Base-by-base conservation (phyloP, 371 early-diverging fungal species). In the Polyrhizophydium stewartii region DNA sequence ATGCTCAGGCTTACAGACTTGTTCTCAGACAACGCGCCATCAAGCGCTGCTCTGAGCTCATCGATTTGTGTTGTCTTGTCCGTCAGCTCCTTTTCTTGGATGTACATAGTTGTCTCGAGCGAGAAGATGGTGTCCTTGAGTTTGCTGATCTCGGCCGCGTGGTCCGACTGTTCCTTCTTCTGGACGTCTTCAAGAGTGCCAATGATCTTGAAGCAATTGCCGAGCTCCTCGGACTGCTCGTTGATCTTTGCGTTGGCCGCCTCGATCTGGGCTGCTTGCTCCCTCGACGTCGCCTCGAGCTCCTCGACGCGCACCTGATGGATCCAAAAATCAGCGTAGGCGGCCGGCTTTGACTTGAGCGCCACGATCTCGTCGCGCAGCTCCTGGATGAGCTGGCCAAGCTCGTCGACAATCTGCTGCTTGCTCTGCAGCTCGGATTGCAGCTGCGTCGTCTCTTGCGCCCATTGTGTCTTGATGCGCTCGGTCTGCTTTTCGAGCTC, bases 21-120 rank as follows among this genome's bases (percentile, higher is more conserved):
- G n/a, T n/a, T n/a, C n/a, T n/a, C n/a, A n/a, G n/a, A n/a, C n/a
- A n/a, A n/a, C n/a, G n/a, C n/a, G n/a, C n/a, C n/a, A n/a, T n/a
- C n/a, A n/a, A n/a, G n/a, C n/a, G n/a, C n/a, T n/a, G n/a, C n/a
- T n/a, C n/a, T n/a, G n/a, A n/a, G n/a, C n/a, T n/a, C n/a, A n/a
- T 53, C 32, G 35, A 35, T 35, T 3, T n/a, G 53, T 3, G 13
- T 7, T n/a, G 13, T 7, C 35, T 32, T 5, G 9, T 19, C 35
- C 24, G 19, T 3, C 53, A 53, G 53, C 19, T 53, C 53, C 35
- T 53, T 53, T n/a, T 53, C 53, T 32, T 32, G 53, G 5, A 53
- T n/a, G 24, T 19, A 53, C 3, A 32, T 53, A 27, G 35, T 35
- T 13, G 27, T 32, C 35, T 53, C 53, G 32, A 6, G 21, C n/a